Evolutionary conservation across 2,329 filamentous ascomycete species (phyloP), one percentile per base, ranked within the genome.

Genomic region (Triangularia verruculosa): DNA sequence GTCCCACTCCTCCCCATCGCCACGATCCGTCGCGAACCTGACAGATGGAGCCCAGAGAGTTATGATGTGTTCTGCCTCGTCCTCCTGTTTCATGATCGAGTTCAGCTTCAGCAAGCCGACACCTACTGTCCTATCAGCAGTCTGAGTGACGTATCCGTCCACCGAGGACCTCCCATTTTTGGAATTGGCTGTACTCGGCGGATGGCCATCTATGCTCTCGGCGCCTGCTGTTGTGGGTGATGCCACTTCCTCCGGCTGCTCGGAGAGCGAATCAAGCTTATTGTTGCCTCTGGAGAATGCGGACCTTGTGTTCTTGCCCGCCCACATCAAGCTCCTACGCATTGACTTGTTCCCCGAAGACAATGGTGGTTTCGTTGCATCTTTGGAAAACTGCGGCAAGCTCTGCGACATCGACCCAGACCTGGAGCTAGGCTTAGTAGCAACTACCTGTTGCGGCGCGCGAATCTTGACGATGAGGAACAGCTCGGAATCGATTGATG

Each of bases 381-480:
- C 81, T 61, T 79, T 81, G 1, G 78, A 78, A 9, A 75, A 71
- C 20, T 70, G 69, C 56, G 67, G 60, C 39, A 69, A 70, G 27
- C 72, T 74, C 34, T 81, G 78, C 2, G 76, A 75, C 12, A 77
- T 77, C 0, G 79, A 77, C 20, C 83, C 83, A 6, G 83, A 81
- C 58, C 84, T 79, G 3, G 85, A 86, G 7, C 76, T 72, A 1
- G 84, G 82, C 64, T 83, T 82, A 12, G 75, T 72, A 2, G 75
- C 74, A 2, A 78, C 66, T 4, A 86, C 76, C 56, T 83, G 82
- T 63, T 86, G 82, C 0, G 80, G 76, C 2, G 87, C 84, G 57
- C 92, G 83, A 7, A 97, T 85, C 70, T 91, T 92, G 67, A 95
- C 89, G 3, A 97, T 88, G 1, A 99, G 82, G 73, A 91, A 97